phyloP scores from a whole-genome alignment of 805 yeast genomes.

The Kazachstania bromeliacearum region DNA sequence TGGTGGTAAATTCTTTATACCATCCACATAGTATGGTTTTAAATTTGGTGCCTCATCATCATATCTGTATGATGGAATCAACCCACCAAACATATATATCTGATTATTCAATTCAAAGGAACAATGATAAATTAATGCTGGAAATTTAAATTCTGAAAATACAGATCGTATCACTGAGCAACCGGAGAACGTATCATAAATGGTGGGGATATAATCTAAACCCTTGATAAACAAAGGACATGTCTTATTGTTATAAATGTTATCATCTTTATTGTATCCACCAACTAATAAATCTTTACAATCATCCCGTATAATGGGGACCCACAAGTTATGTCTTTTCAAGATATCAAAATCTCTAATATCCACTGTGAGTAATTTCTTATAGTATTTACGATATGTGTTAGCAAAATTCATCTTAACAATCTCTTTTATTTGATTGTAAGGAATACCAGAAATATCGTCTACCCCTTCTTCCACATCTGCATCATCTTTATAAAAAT shows the following conservation, averaged over 20 bases:
- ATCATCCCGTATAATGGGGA: slow-evolving; percentile 16
- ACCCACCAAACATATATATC: slow-evolving; percentile 40
- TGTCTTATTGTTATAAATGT: slow-evolving; percentile 10
- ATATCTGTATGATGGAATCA: slow-evolving; percentile 23
- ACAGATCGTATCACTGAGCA: slow-evolving; percentile 22
- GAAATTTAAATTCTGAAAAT: slow-evolving; percentile 33
- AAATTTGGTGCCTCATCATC: slow-evolving; percentile 27
- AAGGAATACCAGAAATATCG: background rate
- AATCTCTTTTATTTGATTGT: background rate
- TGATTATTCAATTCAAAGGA: slow-evolving; percentile 32
- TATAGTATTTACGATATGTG: slow-evolving; percentile 18
- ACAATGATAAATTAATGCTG: slow-evolving; percentile 38
- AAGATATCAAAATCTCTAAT: slow-evolving; percentile 12
- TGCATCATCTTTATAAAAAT: background rate
- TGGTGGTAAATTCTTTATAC: slow-evolving; percentile 36
- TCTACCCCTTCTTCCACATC: background rate
- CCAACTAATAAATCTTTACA: slow-evolving; percentile 7
- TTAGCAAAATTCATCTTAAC: slow-evolving; percentile 6
- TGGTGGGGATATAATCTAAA: slow-evolving; percentile 15
- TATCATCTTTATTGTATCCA: background rate
- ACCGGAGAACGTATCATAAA: slow-evolving; percentile 21
- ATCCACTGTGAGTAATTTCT: slow-evolving; percentile 17
- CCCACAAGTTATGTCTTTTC: slow-evolving; percentile 24
- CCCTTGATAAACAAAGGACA: slow-evolving; percentile 22
- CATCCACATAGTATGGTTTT: slow-evolving; percentile 30